Evolutionary conservation across 805 yeast species (phyloP), one percentile per base, ranked within the genome.

Genomic region (Clavispora asparagi): DNA sequence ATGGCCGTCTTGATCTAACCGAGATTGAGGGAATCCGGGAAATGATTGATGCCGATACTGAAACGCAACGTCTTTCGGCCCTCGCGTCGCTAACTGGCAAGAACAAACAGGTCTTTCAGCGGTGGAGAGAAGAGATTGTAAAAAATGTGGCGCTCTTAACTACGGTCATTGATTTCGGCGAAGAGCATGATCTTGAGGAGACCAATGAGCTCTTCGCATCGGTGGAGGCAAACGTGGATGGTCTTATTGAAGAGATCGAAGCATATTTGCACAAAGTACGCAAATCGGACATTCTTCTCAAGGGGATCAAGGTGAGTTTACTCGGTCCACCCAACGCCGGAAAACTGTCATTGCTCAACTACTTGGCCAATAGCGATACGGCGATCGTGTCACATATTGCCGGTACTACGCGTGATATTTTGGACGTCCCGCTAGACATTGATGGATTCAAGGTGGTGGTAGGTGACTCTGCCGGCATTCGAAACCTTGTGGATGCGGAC

Each of bases 321-420:
- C 53, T 91, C 12, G 99, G 99, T 0, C 94, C 95, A 7, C 97
- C 99, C 1, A 94, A 94, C 63, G 97, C 96, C 1, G 99, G 99
- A 0, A 94, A 94, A 61, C 90, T 97, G 3, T 87, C 96, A 1
- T 65, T 94, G 10, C 64, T 94, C 43, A 94, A 94, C 58, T 59
- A 67, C n/a, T 63, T 94, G 7, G 88, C 91, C 0, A 76, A 82
- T 48, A 79, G 85, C 19, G 95, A 90, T 19, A 85, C 89, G 14
- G 95, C 97, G 0, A 89, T 94, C 33, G 98, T 94, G 1, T 88
- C 97, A 60, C 82, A 82, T 33, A 78, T 87, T 6, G 95, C 96
- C 1, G 99, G 99, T 0, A 94, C 99, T 0, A 94, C 99, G 0
- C 74, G 99, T 57, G 99, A 94, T 59, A 69, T 87, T 0, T 77